These are phyloP conservation scores for Cajanus cajan DNA, from an alignment of 306 rosid genomes.

Conservation along the genomic window DNA sequence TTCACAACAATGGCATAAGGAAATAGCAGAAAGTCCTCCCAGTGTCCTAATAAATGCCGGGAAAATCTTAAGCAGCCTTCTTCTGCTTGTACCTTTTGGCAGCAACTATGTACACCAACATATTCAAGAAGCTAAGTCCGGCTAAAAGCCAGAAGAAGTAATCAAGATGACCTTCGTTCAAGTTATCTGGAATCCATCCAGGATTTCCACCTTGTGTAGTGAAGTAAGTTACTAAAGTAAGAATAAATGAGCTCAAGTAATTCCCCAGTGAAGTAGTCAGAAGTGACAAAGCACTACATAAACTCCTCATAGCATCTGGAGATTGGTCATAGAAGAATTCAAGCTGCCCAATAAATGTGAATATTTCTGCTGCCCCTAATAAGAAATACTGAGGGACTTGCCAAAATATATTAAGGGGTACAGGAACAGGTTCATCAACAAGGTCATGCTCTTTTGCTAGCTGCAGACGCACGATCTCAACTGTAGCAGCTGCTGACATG, in stretches of 20 bases:
- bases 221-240: constrained; percentile 75
- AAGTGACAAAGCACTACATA: constrained; percentile 89
- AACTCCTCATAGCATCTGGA: constrained; percentile 95
- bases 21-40: constrained; percentile 15
- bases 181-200: constrained; percentile 91
- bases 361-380: constrained; percentile 87
- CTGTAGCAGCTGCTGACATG: constrained; percentile 92
- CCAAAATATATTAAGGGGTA: constrained; percentile 75
- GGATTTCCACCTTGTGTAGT: constrained; percentile 58
- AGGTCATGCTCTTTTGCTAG: constrained; percentile 67
- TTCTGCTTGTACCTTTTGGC: constrained; percentile 71
- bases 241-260: constrained; percentile 81
- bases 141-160: constrained; percentile 88
- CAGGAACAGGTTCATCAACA: constrained; percentile 55
- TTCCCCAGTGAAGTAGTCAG: constrained; percentile 79
- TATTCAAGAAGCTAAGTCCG: constrained; percentile 73
- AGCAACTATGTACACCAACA: constrained; percentile 59
- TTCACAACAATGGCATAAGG: constrained; percentile 1
- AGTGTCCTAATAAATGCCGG: background rate
- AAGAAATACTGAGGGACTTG: constrained; percentile 90
- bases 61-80: constrained; percentile 54
- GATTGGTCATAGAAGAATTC: constrained; percentile 98
- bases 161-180: constrained; percentile 83
- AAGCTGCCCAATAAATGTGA: constrained; percentile 81
- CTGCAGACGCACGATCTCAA: constrained; percentile 70